Base-by-base conservation (phyloP, 768 basidiomycete genomes). In the Termitomyces sp. region DNA sequence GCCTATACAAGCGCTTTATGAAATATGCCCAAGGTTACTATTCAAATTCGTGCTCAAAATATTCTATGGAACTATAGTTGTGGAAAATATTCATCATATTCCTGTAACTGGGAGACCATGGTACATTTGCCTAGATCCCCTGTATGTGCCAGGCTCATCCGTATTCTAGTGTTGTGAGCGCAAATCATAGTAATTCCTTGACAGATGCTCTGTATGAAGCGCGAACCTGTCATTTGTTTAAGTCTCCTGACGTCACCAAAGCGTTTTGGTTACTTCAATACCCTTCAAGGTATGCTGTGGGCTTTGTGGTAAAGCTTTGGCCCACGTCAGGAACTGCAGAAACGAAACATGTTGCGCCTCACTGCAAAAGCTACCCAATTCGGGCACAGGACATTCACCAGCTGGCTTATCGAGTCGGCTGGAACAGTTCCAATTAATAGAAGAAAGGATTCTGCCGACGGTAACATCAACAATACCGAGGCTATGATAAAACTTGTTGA, bases 331-430 rank as follows among this genome's bases (percentile, higher is more conserved):
- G 1, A 42, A 10, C 2, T 55, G 5, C 69, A 92, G 90, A 83
- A 79, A 65, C 89, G 93, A 36, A 86, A 87, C 66, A 85, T 93
- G 80, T 73, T 96, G 5, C 86, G 93, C 12, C 75, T 96, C 46
- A 96, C 94, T 0, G 94, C 94, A 11, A 96, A 96, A 70, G 83
- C 91, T 45, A 92, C 93, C 0, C 89, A 90, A 66, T 96, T 96
- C 67, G 91, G 92, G 3, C 86, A 81, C 47, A 83, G 72, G 65
- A 95, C 92, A 3, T 92, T 96, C 72, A 92, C 90, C 8, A 91
- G 89, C 63, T 94, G 94, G 93, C 81, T 96, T 20, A 92, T 96
- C 54, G 92, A 94, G 71, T 86, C 87, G 17, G 89, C 90, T 10
- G 94, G 94, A 12, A 94, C 94, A 1, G 82, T 96, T 2, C 94